These are phyloP conservation scores for Hypericum perforatum DNA, from an alignment of 345 rosid genomes.

Conservation along the genomic window DNA sequence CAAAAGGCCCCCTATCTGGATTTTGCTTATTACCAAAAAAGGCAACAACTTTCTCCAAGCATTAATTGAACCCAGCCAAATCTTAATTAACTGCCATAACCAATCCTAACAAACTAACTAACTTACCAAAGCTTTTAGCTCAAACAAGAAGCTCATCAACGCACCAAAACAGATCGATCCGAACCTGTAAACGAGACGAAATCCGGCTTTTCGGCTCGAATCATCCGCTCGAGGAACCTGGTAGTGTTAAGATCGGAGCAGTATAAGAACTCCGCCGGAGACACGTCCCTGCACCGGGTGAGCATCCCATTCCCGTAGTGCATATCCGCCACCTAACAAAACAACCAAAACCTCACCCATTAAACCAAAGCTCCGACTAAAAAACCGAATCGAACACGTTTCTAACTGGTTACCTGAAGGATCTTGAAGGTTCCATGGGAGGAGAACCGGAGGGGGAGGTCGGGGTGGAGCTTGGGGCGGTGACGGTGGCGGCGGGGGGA, in stretches of 20 bases:
- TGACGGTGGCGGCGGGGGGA: conserved; percentile 25
- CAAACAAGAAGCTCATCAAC: neutral
- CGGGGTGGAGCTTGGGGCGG: conserved; percentile 41
- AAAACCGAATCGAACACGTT: neutral
- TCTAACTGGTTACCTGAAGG: conserved; percentile 55
- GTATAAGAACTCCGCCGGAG: conserved; percentile 34
- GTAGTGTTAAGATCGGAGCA: conserved; percentile 91
- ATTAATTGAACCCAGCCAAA: no score
- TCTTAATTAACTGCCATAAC: no score
- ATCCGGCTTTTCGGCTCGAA: conserved; percentile 70
- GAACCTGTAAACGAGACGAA: conserved; percentile 77
- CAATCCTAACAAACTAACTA: neutral
- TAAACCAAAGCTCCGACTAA: neutral
- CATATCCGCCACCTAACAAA: conserved; percentile 72
- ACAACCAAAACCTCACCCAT: neutral
- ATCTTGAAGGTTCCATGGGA: conserved; percentile 85
- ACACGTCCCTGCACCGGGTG: conserved; percentile 72
- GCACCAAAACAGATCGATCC: neutral
- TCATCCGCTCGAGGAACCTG: conserved; percentile 54
- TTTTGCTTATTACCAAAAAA: no score
- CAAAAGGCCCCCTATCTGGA: no score
- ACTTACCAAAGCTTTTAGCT: neutral
- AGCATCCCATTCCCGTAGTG: conserved; percentile 67
- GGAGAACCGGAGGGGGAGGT: conserved; percentile 71
- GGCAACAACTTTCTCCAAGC: no score